A percentile compares a stretch with the other conserved stretches of the same genome.
Conservation (phyloP, 2,329 filamentous ascomycete species). For the Paraphaeosphaeria sporulosa region DNA sequence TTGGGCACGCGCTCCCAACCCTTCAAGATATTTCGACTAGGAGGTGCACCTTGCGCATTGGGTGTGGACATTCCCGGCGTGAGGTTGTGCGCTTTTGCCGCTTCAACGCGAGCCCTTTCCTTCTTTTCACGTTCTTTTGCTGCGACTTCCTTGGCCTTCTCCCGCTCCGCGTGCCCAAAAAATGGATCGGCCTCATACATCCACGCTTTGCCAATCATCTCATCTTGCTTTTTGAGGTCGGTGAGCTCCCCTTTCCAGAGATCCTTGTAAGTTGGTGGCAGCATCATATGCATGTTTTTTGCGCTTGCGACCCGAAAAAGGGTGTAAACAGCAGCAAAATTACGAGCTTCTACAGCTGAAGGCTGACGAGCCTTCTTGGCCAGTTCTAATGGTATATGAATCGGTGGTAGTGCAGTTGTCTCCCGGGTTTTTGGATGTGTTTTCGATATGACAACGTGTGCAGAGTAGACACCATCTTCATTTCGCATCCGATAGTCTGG, state of each 20-base stretch:
- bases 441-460: conserved; percentile 78
- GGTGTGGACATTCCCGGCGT: conserved; percentile 43
- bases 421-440: conserved; percentile 84
- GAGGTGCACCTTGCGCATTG: conserved; percentile 35
- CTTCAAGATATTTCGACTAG: conserved; percentile 62
- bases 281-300: conserved; percentile 93
- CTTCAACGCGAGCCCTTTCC: conserved; percentile 61
- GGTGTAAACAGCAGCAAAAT: conserved; percentile 91
- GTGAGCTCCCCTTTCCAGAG: conserved; percentile 91
- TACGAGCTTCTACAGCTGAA: conserved; percentile 86
- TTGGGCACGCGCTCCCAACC: conserved; percentile 87
- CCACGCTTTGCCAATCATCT: conserved; percentile 79
- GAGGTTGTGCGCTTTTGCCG: conserved; percentile 68
- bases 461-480: conserved; percentile 78
- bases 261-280: conserved; percentile 87
- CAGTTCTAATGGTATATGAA: conserved; percentile 79
- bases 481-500: conserved; percentile 88
- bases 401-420: conserved; percentile 75
- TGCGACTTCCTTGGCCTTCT: conserved; percentile 76
- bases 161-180: conserved; percentile 76
- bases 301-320: conserved; percentile 93
- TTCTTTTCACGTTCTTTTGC: conserved; percentile 81
- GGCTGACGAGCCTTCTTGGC: conserved; percentile 78
- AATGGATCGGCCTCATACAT: conserved; percentile 98
- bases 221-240: conserved; percentile 79